Percentiles rank a stretch among this genome's conserved stretches.
Conservation (phyloP, 345 rosid genomes). For the Lenwebbia sp. region DNA sequence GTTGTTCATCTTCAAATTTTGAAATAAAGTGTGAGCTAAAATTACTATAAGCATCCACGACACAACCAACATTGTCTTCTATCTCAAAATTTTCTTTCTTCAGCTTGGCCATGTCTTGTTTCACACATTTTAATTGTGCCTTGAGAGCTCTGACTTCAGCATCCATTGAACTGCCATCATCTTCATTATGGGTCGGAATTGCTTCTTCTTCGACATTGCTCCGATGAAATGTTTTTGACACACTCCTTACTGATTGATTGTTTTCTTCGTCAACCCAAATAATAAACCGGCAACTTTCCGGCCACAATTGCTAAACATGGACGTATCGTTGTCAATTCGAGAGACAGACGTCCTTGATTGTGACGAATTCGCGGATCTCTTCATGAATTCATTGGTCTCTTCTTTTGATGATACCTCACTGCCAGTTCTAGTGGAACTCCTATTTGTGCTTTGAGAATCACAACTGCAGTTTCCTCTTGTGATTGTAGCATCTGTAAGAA, state of each 20-base stretch:
- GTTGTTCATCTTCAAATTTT: neutral
- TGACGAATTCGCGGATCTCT: neutral
- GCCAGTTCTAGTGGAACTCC: too few species aligned
- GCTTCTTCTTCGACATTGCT: neutral
- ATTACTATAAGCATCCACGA: neutral
- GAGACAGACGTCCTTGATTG: neutral
- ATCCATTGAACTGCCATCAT: neutral
- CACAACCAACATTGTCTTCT: neutral
- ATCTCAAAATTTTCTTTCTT: neutral
- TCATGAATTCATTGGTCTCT: neutral
- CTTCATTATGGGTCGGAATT: neutral
- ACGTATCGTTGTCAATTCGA: neutral
- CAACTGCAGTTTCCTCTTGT: too few species aligned
- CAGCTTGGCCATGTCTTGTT: neutral
- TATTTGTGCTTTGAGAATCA: too few species aligned
- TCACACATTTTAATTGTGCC: neutral
- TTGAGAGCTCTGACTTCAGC: neutral
- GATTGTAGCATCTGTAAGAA: too few species aligned
- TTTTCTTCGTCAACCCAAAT: neutral
- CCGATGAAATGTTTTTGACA: neutral
- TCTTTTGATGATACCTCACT: too few species aligned
- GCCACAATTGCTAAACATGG: neutral
- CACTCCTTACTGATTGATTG: neutral
- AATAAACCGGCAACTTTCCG: neutral
- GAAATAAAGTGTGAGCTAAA: neutral